phyloP scores from a whole-genome alignment of 1,284 basidiomycete genomes.

The Volvariella surrecta region DNA sequence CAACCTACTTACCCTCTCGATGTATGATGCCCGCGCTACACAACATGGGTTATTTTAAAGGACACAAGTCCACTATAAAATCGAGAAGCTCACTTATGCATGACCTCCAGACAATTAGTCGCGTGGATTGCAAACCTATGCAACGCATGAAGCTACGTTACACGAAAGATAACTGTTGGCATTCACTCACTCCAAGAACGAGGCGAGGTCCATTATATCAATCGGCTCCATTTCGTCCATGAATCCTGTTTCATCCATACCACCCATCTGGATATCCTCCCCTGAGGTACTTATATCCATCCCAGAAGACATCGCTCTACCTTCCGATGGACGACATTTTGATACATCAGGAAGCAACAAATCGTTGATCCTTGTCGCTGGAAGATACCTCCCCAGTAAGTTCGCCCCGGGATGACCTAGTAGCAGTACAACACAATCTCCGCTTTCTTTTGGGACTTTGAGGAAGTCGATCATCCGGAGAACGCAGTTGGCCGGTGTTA shows the following conservation, averaged over 20 bases:
- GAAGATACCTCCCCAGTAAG: constrained; percentile 56
- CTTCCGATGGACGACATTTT: constrained; percentile 22
- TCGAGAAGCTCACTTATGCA: constrained; percentile 41
- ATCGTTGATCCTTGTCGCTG: constrained; percentile 56
- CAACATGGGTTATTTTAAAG: constrained; percentile 8
- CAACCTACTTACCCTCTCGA: constrained; percentile 41
- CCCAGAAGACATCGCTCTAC: too few relatives aligned
- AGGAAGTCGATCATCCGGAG: constrained; percentile 56
- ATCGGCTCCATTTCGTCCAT: constrained; percentile 48
- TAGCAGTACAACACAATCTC: constrained; percentile 58
- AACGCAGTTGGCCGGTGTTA: constrained; percentile 17
- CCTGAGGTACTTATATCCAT: constrained; percentile 18
- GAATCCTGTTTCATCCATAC: constrained; percentile 35
- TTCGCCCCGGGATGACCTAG: constrained; percentile 60
- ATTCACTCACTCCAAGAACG: constrained; percentile 53
- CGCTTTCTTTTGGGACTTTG: constrained; percentile 51
- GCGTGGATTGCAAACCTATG: constrained; percentile 65
- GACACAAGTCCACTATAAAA: constrained; percentile 3
- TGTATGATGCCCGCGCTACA: constrained; percentile 47
- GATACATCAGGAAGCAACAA: constrained; percentile 51
- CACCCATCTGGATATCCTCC: constrained; percentile 43
- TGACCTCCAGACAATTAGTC: constrained; percentile 56
- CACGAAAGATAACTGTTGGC: background rate
- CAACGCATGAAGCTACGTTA: constrained; percentile 1
- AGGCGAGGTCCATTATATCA: constrained; percentile 67